Percentiles rank a stretch among this genome's conserved stretches.
These are phyloP conservation scores for Serpula lacrymans DNA, from an alignment of 768 basidiomycete species.

Conservation along the genomic window DNA sequence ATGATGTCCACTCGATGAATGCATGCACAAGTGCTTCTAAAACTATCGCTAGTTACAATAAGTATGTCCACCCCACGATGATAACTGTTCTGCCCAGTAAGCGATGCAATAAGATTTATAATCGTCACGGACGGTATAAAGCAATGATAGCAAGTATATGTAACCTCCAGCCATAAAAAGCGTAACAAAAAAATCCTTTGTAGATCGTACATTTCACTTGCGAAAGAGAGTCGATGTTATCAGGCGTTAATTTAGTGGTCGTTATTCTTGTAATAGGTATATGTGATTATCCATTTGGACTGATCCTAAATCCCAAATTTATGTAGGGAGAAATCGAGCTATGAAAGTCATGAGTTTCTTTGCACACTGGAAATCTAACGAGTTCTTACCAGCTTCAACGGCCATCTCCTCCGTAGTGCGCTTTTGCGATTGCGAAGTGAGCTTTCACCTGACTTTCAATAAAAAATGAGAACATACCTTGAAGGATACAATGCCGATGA, in stretches of 20 bases:
- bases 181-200: conserved; percentile 11
- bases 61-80: too few species aligned
- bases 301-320: conserved; percentile 14
- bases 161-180: neutral
- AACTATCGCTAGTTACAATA: conserved; percentile 27
- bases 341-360: conserved; percentile 8
- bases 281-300: too few species aligned
- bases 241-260: too few species aligned
- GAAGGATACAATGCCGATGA: conserved; percentile 82
- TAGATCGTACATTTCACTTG: conserved; percentile 10
- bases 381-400: conserved; percentile 62
- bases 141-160: conserved; percentile 1
- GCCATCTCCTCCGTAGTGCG: conserved; percentile 43
- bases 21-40: too few species aligned
- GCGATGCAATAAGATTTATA: conserved; percentile 11
- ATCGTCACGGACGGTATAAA: conserved; percentile 14
- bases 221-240: conserved; percentile 7
- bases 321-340: conserved; percentile 65
- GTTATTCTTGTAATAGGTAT: too few species aligned
- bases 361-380: conserved; percentile 1
- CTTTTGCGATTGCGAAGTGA: conserved; percentile 18
- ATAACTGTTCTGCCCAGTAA: conserved; percentile 10
- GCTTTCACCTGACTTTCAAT: too few species aligned
- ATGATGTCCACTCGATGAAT: too few species aligned
- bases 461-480: conserved; percentile 46